Evolutionary conservation across 2,329 filamentous ascomycete species (phyloP), one percentile per base, ranked within the genome.

Genomic region (Pseudogymnoascus sp.): DNA sequence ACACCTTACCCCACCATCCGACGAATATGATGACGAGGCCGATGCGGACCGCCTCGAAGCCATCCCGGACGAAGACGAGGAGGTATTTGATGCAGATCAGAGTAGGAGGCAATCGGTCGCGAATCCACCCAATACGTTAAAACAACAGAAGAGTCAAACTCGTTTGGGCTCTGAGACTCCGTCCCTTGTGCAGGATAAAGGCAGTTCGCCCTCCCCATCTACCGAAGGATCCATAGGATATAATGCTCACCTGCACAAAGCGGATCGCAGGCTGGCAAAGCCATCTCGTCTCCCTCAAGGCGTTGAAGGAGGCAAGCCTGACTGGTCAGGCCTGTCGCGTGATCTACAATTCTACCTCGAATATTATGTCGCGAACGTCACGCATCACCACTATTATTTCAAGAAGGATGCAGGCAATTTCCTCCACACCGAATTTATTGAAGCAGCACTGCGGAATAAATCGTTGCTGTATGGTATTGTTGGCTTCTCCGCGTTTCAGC

Each of bases 401-500:
- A 85, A 88, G 64, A 80, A 82, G 66, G 87, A 93, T 69, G 78
- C 81, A 9, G 81, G 85, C 50, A 79, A 86, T 64, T 96, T 97
- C 71, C 84, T 97, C 64, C 84, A 83, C 57, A 81, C 79, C 8
- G 85, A 84, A 6, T 81, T 96, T 43, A 79, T 92, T 18, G 84
- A 84, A 39, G 78, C 89, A 60, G 92, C 93, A 0, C 72, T 92
- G 57, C 82, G 82, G 72, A 87, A 91, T 70, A 89, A 96, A 64
- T 85, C 92, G 6, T 77, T 97, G 9, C 80, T 97, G 4, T 91
- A 96, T 71, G 91, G 92, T 0, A 76, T 97, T 4, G 89, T 92
- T 8, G 91, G 89, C 0, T 97, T 97, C 71, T 82, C 93, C 9
- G 90, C 92, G 0, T 97, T 97, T 69, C 91, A 96, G 67, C 82